A percentile compares a stretch with the other conserved stretches of the same genome.
Evolutionary conservation across 2,329 filamentous ascomycete genomes (phyloP).

Genomic region (Neurospora crassa): DNA sequence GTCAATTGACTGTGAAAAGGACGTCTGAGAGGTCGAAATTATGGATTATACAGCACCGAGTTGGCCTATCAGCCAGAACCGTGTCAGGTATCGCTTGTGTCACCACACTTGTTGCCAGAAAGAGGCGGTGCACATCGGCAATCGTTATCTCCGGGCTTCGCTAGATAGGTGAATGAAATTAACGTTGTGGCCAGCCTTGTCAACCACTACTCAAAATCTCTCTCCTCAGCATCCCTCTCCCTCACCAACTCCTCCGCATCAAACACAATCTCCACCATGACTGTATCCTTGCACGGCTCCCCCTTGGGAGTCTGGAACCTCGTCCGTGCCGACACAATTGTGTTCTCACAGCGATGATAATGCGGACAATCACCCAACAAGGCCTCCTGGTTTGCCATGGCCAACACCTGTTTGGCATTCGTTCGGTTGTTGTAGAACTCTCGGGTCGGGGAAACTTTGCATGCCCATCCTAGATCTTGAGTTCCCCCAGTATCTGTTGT

Average conservation of each 20-base stretch:
- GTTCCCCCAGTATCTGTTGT: not conserved
- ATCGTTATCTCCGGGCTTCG: too few relatives aligned
- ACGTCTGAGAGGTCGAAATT: too few relatives aligned
- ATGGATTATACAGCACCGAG: too few relatives aligned
- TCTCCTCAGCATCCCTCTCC: conserved; percentile 3
- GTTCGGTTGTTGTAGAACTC: not conserved
- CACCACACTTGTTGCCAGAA: too few relatives aligned
- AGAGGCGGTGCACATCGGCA: too few relatives aligned
- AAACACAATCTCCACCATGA: conserved; percentile 15
- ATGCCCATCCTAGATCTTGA: not conserved
- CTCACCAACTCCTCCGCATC: conserved; percentile 7
- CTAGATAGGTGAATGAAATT: too few relatives aligned
- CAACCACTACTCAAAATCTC: not conserved
- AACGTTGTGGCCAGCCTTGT: too few relatives aligned
- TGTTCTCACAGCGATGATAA: conserved; percentile 6
- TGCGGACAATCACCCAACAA: not conserved
- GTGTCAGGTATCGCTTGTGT: too few relatives aligned
- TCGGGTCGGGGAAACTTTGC: not conserved
- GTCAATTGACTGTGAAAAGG: too few relatives aligned
- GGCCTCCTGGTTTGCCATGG: not conserved
- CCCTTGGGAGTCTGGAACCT: conserved; percentile 4
- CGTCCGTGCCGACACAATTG: conserved; percentile 9
- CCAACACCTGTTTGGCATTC: not conserved
- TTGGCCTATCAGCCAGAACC: too few relatives aligned
- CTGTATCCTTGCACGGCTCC: conserved; percentile 1